phyloP scores from a whole-genome alignment of 495 filamentous ascomycete species.

The Astrothelium macrocarpum region DNA sequence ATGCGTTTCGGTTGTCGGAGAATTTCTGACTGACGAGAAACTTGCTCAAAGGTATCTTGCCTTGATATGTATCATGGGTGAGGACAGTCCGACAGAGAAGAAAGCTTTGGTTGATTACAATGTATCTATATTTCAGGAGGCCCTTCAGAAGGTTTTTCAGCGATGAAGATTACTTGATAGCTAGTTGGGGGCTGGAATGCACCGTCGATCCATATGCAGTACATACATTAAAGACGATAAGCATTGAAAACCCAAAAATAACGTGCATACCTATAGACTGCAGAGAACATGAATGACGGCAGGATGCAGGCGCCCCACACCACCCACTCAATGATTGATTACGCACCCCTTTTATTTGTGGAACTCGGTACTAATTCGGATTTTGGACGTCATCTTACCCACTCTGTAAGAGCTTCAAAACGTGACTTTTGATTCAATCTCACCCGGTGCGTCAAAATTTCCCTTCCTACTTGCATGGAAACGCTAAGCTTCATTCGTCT shows the following conservation, averaged over 20 bases:
- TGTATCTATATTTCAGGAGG: constrained; percentile 35
- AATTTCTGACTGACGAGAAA: not conserved
- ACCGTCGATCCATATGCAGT: not conserved
- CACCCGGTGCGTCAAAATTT: too few relatives aligned
- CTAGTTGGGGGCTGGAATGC: not conserved
- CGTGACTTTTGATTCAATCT: too few relatives aligned
- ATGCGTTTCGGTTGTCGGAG: not conserved
- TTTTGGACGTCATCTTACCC: too few relatives aligned
- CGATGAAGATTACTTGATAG: constrained; percentile 8
- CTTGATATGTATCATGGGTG: constrained; percentile 37
- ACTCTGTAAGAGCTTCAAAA: too few relatives aligned
- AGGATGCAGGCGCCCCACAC: not conserved
- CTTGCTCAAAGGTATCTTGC: constrained; percentile 29
- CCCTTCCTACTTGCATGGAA: too few relatives aligned
- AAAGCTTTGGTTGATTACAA: constrained; percentile 39
- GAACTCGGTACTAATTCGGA: too few relatives aligned
- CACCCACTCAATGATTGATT: too few relatives aligned
- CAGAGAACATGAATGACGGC: not conserved
- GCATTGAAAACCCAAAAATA: not conserved
- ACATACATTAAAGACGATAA: not conserved
- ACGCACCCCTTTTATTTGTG: too few relatives aligned
- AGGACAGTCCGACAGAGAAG: constrained; percentile 34
- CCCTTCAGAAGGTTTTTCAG: constrained; percentile 33
- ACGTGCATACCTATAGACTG: not conserved
- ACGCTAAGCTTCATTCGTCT: too few relatives aligned